A percentile compares a stretch with the other conserved stretches of the same genome.
Evolutionary conservation across 805 yeast genomes (phyloP).

Genomic region (Yarrowia sp.): DNA sequence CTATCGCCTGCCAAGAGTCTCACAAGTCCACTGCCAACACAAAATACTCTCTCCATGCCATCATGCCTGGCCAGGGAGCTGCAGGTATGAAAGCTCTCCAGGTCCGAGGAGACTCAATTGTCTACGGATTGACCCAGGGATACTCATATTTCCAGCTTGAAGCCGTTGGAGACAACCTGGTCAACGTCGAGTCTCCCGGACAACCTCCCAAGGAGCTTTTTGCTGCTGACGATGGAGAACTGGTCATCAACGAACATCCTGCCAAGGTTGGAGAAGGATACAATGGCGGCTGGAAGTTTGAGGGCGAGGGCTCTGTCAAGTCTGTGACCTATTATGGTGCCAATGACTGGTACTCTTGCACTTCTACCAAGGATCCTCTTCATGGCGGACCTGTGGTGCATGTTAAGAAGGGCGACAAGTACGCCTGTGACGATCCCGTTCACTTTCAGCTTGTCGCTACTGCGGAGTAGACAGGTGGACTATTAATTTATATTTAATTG

Average conservation of each 20-base stretch:
- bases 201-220: background rate
- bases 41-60: background rate
- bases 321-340: background rate
- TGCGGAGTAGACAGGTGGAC: too few relatives aligned
- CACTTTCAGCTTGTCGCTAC: background rate
- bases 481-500: background rate
- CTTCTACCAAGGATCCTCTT: background rate
- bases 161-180: background rate
- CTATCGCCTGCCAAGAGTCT: background rate
- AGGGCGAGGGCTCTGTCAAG: background rate
- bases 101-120: background rate
- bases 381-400: background rate
- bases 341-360: background rate
- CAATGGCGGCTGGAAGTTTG: background rate
- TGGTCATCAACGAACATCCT: background rate
- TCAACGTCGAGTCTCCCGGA: background rate
- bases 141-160: background rate
- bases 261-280: background rate
- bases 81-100: background rate
- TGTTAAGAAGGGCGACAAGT: background rate
- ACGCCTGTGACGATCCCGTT: background rate
- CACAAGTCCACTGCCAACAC: background rate
- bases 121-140: background rate
- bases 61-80: background rate
- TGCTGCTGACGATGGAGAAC: background rate